Evolutionary conservation across 139 green algal genomes (phyloP).

Genomic region (Chlamydomonas sphaeroides): DNA sequence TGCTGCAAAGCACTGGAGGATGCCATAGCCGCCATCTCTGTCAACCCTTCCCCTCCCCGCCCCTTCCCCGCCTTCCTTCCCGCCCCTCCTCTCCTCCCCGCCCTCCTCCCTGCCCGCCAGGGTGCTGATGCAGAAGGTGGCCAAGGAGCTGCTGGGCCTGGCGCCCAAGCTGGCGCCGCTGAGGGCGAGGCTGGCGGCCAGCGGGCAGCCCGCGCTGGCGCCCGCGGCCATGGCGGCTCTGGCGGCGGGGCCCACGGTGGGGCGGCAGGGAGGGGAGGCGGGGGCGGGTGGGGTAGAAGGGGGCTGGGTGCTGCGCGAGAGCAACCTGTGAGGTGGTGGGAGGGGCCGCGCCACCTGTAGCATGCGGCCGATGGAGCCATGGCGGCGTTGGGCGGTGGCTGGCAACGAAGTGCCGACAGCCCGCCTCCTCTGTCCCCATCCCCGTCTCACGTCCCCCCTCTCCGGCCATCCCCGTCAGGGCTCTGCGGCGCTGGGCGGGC

Average conservation of each 20-base stretch:
- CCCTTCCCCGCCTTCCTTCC: no score
- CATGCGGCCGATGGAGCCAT: no score
- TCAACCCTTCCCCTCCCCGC: no score
- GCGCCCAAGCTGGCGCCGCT: slow-evolving; percentile 20
- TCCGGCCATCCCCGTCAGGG: slow-evolving; percentile 2
- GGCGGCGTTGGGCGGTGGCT: no score
- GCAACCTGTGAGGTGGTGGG: no score
- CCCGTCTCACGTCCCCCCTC: background rate
- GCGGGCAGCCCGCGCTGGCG: slow-evolving; percentile 25
- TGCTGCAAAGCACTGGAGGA: no score
- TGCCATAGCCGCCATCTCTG: no score
- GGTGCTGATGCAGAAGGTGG: slow-evolving; percentile 76
- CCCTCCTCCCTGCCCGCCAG: slow-evolving; percentile 26
- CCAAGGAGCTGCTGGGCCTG: slow-evolving; percentile 77
- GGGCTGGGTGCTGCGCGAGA: no score
- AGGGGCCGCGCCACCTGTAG: no score
- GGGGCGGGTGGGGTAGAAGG: background rate
- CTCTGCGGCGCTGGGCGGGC: background rate
- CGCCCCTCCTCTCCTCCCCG: background rate
- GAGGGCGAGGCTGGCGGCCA: slow-evolving; percentile 44
- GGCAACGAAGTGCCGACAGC: no score
- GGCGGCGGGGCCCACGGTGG: slow-evolving; percentile 12
- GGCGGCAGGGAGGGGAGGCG: slow-evolving; percentile 3
- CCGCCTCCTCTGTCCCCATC: no score
- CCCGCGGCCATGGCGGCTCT: slow-evolving; percentile 1